These are phyloP conservation scores for Magnolia kwangsiensis DNA, from an alignment of 164 flowering plant genomes.

Conservation along the genomic window DNA sequence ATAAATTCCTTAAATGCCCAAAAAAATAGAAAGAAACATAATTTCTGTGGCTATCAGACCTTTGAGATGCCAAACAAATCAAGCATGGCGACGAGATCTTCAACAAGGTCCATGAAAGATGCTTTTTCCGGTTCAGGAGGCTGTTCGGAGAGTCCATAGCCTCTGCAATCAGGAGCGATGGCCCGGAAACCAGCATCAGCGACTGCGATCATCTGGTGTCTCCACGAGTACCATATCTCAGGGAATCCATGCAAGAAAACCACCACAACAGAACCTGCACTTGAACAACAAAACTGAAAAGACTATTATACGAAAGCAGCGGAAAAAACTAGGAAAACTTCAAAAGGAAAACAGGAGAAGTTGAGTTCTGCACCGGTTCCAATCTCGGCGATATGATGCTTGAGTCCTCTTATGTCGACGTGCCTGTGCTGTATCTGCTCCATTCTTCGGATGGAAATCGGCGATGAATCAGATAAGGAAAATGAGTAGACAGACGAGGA, in stretches of 20 bases:
- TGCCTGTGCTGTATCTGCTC: slow-evolving; percentile 34
- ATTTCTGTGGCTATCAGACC: slow-evolving; percentile 12
- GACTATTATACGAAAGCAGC: not conserved
- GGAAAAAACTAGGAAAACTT: not conserved
- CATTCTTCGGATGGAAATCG: slow-evolving; percentile 5
- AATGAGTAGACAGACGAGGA: no score
- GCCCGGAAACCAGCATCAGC: slow-evolving; percentile 50
- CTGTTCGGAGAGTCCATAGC: slow-evolving; percentile 60
- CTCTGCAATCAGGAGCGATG: slow-evolving; percentile 51
- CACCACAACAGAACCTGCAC: slow-evolving; percentile 28
- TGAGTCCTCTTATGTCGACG: slow-evolving; percentile 38
- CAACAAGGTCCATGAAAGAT: slow-evolving; percentile 27
- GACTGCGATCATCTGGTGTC: slow-evolving; percentile 58
- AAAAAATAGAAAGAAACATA: no score
- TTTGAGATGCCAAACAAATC: slow-evolving; percentile 22
- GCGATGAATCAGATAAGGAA: no score
- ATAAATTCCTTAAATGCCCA: no score
- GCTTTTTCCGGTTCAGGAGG: slow-evolving; percentile 40
- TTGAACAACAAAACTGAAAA: not conserved
- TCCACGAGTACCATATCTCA: slow-evolving; percentile 57
- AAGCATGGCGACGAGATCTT: slow-evolving; percentile 27
- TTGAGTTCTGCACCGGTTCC: slow-evolving; percentile 25
- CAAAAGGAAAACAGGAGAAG: not conserved
- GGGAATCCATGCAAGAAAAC: slow-evolving; percentile 54
- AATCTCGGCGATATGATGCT: slow-evolving; percentile 46